phyloP scores from a whole-genome alignment of 768 basidiomycete genomes.

The Tephrocybe sp. region DNA sequence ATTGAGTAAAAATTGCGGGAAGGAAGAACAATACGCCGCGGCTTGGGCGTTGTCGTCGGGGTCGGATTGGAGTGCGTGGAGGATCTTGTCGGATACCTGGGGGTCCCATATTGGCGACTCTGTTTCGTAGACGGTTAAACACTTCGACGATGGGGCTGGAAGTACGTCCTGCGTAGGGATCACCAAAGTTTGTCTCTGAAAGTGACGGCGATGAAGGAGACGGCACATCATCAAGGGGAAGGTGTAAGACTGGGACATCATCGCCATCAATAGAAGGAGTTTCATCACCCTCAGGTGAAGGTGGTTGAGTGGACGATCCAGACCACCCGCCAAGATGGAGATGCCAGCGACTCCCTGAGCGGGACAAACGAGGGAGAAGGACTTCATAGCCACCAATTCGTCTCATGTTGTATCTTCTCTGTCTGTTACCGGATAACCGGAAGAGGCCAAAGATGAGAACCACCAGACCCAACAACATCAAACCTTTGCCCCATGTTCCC shows the following conservation, averaged over 20 bases:
- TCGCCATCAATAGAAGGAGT: slow-evolving; percentile 42
- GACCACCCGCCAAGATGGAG: slow-evolving; percentile 61
- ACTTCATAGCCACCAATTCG: slow-evolving; percentile 76
- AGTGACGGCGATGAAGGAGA: slow-evolving; percentile 53
- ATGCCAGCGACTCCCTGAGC: slow-evolving; percentile 70
- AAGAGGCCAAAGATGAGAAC: slow-evolving; percentile 70
- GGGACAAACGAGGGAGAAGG: slow-evolving; percentile 70
- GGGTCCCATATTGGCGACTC: slow-evolving; percentile 34
- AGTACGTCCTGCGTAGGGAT: slow-evolving; percentile 38
- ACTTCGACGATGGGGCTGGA: slow-evolving; percentile 51
- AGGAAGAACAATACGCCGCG: slow-evolving; percentile 78
- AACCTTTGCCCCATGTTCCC: slow-evolving; percentile 78
- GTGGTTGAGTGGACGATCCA: slow-evolving; percentile 44
- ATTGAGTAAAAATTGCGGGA: slow-evolving; percentile 70
- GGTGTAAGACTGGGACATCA: slow-evolving; percentile 56
- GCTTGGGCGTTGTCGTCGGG: slow-evolving; percentile 41
- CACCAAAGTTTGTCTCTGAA: slow-evolving; percentile 43
- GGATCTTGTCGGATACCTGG: slow-evolving; percentile 37
- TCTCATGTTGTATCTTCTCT: slow-evolving; percentile 57
- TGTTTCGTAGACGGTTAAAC: slow-evolving; percentile 55
- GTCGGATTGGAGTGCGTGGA: slow-evolving; percentile 46
- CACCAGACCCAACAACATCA: slow-evolving; percentile 83
- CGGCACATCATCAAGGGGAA: slow-evolving; percentile 48
- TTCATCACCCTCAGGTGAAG: slow-evolving; percentile 35
- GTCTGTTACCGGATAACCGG: slow-evolving; percentile 53